Evolutionary conservation across 2,329 filamentous ascomycete species (phyloP), one percentile per base, ranked within the genome.

Genomic region (Phialophora verrucosa): DNA sequence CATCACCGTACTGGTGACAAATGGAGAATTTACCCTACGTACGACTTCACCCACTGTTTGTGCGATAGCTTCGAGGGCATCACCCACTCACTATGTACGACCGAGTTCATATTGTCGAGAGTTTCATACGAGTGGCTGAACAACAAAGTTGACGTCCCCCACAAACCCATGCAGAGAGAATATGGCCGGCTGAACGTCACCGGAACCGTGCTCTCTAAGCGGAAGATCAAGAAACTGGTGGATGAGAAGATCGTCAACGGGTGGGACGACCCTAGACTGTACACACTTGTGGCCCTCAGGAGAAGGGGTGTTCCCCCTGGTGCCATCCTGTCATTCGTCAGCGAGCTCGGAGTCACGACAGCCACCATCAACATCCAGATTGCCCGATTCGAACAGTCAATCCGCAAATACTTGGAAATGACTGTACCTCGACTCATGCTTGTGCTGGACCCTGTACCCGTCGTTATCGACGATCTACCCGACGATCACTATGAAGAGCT

Each of bases 11-110:
- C 93, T 0, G 92, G 91, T 32, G 83, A 86, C 70, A 88, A 90
- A 75, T 98, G 93, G 93, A 90, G 88, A 78, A 96, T 97, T 69
- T 97, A 97, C 77, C 95, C 95, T 0, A 96, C 94, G 0, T 97
- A 97, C 75, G 93, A 97, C 77, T 96, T 96, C 76, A 91, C 90
- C 0, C 92, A 96, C 81, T 96, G 91, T 77, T 83, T 97, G 25
- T 94, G 91, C 73, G 95, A 98, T 83, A 93, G 91, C 72, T 92
- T 97, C 70, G 95, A 99, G 78, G 86, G 87, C 20, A 96, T 98
- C 74, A 93, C 93, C 0, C 94, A 97, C 81, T 94, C 90, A 14
- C 83, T 98, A 23, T 98, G 94, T 77, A 98, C 95, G 0, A 94
- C 91, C 1, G 95, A 98, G 77, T 97, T 98, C 74, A 88, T 93